Evolutionary conservation across 2,329 filamentous ascomycete genomes (phyloP).

Genomic region (Arachnomyces sp.): DNA sequence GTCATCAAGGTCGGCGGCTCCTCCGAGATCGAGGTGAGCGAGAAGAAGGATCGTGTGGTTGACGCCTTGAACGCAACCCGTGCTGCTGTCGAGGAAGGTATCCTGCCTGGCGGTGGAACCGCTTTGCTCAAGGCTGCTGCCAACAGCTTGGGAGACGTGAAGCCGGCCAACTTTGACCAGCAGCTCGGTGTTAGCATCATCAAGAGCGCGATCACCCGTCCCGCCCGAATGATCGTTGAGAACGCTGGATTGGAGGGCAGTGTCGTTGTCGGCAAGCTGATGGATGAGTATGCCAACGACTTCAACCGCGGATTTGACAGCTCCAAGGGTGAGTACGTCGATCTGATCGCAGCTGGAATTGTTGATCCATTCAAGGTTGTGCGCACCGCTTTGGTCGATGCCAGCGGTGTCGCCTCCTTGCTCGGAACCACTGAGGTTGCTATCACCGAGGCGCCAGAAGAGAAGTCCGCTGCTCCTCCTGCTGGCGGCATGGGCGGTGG

Average conservation of each 20-base stretch:
- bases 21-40: conserved; percentile 95
- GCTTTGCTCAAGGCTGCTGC: conserved; percentile 93
- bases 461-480: conserved; percentile 62
- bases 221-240: conserved; percentile 91
- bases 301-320: conserved; percentile 99
- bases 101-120: conserved; percentile 96
- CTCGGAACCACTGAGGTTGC: conserved; percentile 97
- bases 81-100: conserved; percentile 97
- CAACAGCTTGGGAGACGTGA: conserved; percentile 75
- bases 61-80: conserved; percentile 97
- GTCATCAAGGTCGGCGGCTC: conserved; percentile 98
- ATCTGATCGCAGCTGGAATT: conserved; percentile 97
- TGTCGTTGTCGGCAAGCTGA: conserved; percentile 95
- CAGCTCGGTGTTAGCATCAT: conserved; percentile 96
- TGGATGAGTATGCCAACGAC: conserved; percentile 80
- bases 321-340: conserved; percentile 93
- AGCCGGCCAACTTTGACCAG: conserved; percentile 95
- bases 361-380: conserved; percentile 99
- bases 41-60: conserved; percentile 99
- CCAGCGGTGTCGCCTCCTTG: conserved; percentile 90
- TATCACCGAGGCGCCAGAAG: conserved; percentile 91
- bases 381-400: conserved; percentile 88
- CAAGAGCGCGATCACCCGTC: conserved; percentile 95
- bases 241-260: conserved; percentile 95
- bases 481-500: conserved; percentile 42